A percentile compares a stretch with the other conserved stretches of the same genome.
Conservation (phyloP, 345 rosid species). For the Anastatica hierochuntica region DNA sequence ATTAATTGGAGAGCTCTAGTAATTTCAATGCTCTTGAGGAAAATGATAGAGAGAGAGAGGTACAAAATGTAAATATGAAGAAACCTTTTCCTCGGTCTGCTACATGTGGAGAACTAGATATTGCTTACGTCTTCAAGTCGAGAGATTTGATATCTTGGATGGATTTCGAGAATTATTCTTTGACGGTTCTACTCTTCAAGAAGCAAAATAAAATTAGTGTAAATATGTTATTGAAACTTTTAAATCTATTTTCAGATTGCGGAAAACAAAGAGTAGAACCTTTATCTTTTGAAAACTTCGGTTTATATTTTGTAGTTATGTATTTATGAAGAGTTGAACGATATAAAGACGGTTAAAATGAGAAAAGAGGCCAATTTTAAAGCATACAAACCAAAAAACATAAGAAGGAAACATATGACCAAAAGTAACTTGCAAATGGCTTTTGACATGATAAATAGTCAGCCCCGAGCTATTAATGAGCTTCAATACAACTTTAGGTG, state of each 20-base stretch:
- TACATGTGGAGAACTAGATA: not conserved
- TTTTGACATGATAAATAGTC: slow-evolving; percentile 95
- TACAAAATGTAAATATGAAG: too few relatives aligned
- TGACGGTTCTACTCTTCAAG: slow-evolving; percentile 37
- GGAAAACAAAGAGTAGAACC: slow-evolving; percentile 10
- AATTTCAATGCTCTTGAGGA: too few relatives aligned
- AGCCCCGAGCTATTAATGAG: slow-evolving; percentile 57
- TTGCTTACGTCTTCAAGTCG: slow-evolving; percentile 67
- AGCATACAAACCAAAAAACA: not conserved
- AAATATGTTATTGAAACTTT: not conserved
- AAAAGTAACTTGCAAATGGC: slow-evolving; percentile 73
- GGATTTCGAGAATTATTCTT: slow-evolving; percentile 44
- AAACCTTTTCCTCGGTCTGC: not conserved
- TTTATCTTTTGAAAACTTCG: slow-evolving; percentile 55
- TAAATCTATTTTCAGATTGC: not conserved
- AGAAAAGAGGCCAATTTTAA: not conserved
- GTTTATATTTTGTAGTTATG: slow-evolving; percentile 80
- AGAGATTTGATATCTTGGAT: slow-evolving; percentile 54
- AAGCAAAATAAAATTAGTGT: slow-evolving; percentile 1
- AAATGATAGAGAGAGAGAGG: too few relatives aligned
- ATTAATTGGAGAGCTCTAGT: too few relatives aligned
- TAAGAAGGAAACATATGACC: not conserved
- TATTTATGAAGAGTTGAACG: slow-evolving; percentile 57
- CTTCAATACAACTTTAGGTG: slow-evolving; percentile 96
- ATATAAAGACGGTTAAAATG: not conserved